Conservation (phyloP, 2,329 filamentous ascomycete species). For the Botryotinia narcissicola region DNA sequence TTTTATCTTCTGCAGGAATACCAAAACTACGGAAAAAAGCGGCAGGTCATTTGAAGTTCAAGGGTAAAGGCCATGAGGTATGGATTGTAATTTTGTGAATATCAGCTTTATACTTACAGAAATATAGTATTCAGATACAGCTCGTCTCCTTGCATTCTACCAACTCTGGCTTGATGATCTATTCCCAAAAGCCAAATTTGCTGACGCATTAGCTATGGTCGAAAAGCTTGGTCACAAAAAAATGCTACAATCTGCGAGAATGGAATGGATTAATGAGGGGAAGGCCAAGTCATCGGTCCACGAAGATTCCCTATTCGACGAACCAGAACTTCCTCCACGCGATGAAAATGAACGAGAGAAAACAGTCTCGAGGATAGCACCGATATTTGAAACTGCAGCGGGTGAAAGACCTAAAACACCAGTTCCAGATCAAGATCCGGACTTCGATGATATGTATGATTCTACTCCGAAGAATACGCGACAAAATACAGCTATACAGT, state of each 20-base stretch:
- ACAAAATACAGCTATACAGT: conserved; percentile 27
- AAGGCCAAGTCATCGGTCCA: conserved; percentile 48
- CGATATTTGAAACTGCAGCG: conserved; percentile 40
- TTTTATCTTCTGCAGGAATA: conserved; percentile 82
- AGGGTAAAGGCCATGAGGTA: conserved; percentile 93
- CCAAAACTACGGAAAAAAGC: conserved; percentile 74
- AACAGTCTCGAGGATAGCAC: conserved; percentile 40
- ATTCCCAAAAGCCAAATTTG: conserved; percentile 90
- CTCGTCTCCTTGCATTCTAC: conserved; percentile 81
- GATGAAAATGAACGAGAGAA: conserved; percentile 34
- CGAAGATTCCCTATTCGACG: conserved; percentile 36
- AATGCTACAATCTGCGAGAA: conserved; percentile 68
- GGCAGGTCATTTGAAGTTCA: conserved; percentile 69
- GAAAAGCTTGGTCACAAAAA: conserved; percentile 91
- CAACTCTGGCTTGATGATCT: conserved; percentile 96
- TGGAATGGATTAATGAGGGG: conserved; percentile 79
- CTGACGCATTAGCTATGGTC: conserved; percentile 83
- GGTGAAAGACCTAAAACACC: conserved; percentile 37
- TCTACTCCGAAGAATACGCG: conserved; percentile 46
- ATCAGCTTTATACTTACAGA: conserved; percentile 21
- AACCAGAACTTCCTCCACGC: conserved; percentile 31
- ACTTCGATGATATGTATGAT: conserved; percentile 47
- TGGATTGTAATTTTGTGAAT: neutral
- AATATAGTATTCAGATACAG: conserved; percentile 75
- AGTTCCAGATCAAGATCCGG: conserved; percentile 44